Base-by-base conservation (phyloP, 2,329 filamentous ascomycete species). In the Colletotrichum eleusines region DNA sequence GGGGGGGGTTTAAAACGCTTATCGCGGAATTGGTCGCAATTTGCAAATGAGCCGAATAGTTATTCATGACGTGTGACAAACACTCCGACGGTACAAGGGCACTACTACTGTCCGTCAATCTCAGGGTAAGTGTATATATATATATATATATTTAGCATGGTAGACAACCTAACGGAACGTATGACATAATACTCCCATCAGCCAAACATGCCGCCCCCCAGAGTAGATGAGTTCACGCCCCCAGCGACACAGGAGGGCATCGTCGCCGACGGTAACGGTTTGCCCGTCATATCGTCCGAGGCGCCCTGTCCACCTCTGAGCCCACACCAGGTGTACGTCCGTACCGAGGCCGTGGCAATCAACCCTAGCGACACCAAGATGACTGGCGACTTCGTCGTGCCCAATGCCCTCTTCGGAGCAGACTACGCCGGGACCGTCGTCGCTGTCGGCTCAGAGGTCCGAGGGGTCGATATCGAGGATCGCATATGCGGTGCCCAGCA, bases 281-380 rank as follows among this genome's bases (percentile, higher is more conserved):
- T 2, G 6, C 40, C 40, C 40, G 40, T 44, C 1, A 7, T 44
- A 44, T 44, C 40, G 40, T 1, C 4, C 18, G 18, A 44, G 40
- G 40, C 40, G 6, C 40, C 40, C 1, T 44, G 18, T 20, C 40
- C 40, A 2, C 18, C 40, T 44, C 40, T 44, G 18, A 7, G 40
- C 1, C 40, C 40, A 20, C 0, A 44, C 40, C 40, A 44, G 2
- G 40, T 44, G 40, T 44, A 9, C 18, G 40, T 44, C 40, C 40
- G 40, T 9, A 44, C 40, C 40, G 53, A 46, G 26, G 74, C 76
- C 5, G 75, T 79, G 14, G 76, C 74, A 1, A 31, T 80, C 26
- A 80, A 80, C 70, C 79, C 75, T 8, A 71, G 66, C 66, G 78
- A 80, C 72, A 74, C 58, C 63, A 80, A 80, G 68, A 78, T 78